These are phyloP conservation scores for Dittrichia graveolens DNA, from an alignment of 129 eudicot genomes.

Conservation along the genomic window DNA sequence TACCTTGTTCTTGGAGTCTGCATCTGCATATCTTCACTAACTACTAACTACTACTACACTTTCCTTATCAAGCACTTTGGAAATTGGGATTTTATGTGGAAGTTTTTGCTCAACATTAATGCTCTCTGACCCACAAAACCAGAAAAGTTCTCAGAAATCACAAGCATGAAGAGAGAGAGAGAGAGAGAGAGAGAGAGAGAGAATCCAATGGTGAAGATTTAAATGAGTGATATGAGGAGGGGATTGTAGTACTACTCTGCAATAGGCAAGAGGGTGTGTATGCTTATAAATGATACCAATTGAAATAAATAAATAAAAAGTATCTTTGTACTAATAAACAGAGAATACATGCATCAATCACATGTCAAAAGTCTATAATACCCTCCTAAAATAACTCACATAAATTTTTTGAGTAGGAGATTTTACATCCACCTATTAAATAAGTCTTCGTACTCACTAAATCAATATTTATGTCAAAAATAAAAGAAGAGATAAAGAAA, in stretches of 20 bases:
- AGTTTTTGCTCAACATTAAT: not conserved
- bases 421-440: too few relatives aligned
- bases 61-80: not conserved
- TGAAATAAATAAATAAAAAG: not conserved
- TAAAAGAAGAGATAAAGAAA: too few relatives aligned
- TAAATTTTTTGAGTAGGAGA: too few relatives aligned
- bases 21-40: constrained; percentile 17
- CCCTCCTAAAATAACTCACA: not conserved
- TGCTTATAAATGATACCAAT: constrained; percentile 13
- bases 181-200: constrained; percentile 2
- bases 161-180: not conserved
- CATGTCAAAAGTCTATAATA: not conserved
- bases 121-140: constrained; percentile 28
- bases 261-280: constrained; percentile 12
- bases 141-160: constrained; percentile 18
- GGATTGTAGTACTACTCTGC: not conserved
- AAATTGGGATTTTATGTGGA: constrained; percentile 9
- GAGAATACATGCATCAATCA: not conserved
- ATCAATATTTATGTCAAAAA: too few relatives aligned
- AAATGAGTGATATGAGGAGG: not conserved
- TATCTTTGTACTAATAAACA: not conserved
- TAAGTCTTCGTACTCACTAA: too few relatives aligned
- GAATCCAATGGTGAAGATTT: constrained; percentile 27
- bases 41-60: not conserved
- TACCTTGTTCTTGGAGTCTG: constrained; percentile 29